A percentile compares a stretch with the other conserved stretches of the same genome.
Conservation (phyloP, 2,329 filamentous ascomycete species). For the Apiospora arundinis region DNA sequence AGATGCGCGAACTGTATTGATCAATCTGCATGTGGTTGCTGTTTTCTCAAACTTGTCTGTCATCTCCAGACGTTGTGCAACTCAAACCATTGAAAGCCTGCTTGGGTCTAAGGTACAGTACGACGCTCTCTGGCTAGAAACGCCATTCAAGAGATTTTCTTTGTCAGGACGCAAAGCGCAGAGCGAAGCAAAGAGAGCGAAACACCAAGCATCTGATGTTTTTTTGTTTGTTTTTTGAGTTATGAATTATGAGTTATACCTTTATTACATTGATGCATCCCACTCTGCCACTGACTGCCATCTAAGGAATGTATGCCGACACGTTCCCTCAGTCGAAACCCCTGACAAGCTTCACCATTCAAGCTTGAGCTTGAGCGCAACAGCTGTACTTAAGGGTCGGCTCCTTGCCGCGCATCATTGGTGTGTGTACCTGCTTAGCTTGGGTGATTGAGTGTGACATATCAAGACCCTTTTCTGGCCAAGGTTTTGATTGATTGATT, state of each 20-base stretch:
- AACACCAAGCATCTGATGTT: neutral
- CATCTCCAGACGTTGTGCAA: neutral
- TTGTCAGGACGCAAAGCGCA: neutral
- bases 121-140: neutral
- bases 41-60: neutral
- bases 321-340: neutral
- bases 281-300: too few relatives aligned
- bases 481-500: neutral
- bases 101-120: neutral
- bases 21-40: neutral
- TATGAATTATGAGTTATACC: too few relatives aligned
- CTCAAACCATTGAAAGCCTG: neutral
- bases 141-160: neutral
- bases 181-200: neutral
- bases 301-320: neutral
- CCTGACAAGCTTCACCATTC: neutral
- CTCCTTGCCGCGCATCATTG: neutral
- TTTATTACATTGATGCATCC: too few relatives aligned
- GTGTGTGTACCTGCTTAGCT: slow-evolving; percentile 10
- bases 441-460: neutral
- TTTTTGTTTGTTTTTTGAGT: too few relatives aligned
- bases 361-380: neutral
- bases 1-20: neutral
- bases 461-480: neutral
- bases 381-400: neutral